phyloP scores from a whole-genome alignment of 805 yeast species.

The Candida sphagnicola region DNA sequence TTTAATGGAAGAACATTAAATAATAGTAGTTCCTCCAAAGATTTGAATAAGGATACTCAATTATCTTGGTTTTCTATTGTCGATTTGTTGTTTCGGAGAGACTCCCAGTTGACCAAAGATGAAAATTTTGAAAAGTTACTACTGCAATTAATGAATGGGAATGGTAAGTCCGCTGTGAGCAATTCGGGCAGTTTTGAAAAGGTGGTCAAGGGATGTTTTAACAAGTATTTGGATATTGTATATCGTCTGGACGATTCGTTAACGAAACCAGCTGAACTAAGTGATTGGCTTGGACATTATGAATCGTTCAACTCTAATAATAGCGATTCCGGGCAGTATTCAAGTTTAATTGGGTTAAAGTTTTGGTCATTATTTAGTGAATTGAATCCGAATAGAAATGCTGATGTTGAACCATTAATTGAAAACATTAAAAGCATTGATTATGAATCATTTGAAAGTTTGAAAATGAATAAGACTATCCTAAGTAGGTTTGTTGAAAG shows the following conservation, averaged over 20 bases:
- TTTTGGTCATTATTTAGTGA: slow-evolving; percentile 65
- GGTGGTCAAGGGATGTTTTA: slow-evolving; percentile 69
- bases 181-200: slow-evolving; percentile 49
- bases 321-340: slow-evolving; percentile 47
- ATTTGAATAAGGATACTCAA: slow-evolving; percentile 50
- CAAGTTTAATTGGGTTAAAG: slow-evolving; percentile 54
- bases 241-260: slow-evolving; percentile 61
- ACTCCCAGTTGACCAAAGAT: slow-evolving; percentile 41
- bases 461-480: slow-evolving; percentile 27
- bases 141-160: slow-evolving; percentile 40
- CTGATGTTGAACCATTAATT: slow-evolving; percentile 16
- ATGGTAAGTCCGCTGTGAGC: slow-evolving; percentile 33
- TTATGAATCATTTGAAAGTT: slow-evolving; percentile 36
- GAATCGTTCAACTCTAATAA: slow-evolving; percentile 47
- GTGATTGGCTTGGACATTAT: slow-evolving; percentile 75
- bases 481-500: slow-evolving; percentile 25
- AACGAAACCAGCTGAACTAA: slow-evolving; percentile 52
- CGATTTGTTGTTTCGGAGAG: slow-evolving; percentile 55
- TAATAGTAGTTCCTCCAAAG: slow-evolving; percentile 10
- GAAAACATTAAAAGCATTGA: slow-evolving; percentile 31
- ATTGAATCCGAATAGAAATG: slow-evolving; percentile 31
- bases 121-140: slow-evolving; percentile 47
- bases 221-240: slow-evolving; percentile 55
- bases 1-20: slow-evolving; percentile 37
- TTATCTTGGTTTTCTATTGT: slow-evolving; percentile 66